A percentile compares a stretch with the other conserved stretches of the same genome.
phyloP scores from a whole-genome alignment of 1,284 basidiomycete genomes.

The Fomitopsis schrenkii region DNA sequence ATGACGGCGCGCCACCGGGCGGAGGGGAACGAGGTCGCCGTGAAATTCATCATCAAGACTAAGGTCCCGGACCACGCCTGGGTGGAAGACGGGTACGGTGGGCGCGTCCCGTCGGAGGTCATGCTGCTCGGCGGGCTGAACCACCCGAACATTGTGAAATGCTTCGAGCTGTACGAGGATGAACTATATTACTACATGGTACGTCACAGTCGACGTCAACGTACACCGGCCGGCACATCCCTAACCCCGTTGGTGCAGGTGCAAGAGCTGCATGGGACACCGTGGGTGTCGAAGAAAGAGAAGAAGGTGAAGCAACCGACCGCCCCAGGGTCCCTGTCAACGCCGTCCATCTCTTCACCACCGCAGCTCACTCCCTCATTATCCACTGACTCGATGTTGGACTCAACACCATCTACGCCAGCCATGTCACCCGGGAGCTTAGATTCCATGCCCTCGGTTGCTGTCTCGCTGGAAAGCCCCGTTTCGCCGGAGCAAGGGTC shows the following conservation, averaged over 20 bases:
- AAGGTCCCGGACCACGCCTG: conserved; percentile 80
- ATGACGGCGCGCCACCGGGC: conserved; percentile 66
- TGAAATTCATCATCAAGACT: conserved; percentile 90
- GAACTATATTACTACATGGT: conserved; percentile 83
- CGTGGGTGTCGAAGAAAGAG: conserved; percentile 54
- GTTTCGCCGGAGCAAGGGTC: background rate
- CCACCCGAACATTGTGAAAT: conserved; percentile 81
- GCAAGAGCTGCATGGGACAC: conserved; percentile 88
- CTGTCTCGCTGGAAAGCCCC: background rate
- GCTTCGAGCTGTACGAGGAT: conserved; percentile 83
- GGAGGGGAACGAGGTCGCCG: conserved; percentile 70
- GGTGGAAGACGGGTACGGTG: conserved; percentile 61
- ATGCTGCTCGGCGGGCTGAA: conserved; percentile 71
- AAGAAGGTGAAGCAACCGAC: conserved; percentile 25
- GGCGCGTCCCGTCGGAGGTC: conserved; percentile 76
- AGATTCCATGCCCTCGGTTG: conserved; percentile 14
- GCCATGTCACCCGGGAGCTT: conserved; percentile 38
- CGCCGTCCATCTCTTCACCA: conserved; percentile 29
- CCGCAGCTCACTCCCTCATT: conserved; percentile 49
- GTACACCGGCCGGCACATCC: conserved; percentile 1
- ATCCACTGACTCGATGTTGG: conserved; percentile 41
- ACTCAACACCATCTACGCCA: conserved; percentile 24
- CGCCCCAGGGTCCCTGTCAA: conserved; percentile 25
- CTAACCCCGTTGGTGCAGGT: conserved; percentile 44
- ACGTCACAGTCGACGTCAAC: conserved; percentile 25